Evolutionary conservation across 306 rosid species (phyloP).

Genomic region (Clitoria ternatea): DNA sequence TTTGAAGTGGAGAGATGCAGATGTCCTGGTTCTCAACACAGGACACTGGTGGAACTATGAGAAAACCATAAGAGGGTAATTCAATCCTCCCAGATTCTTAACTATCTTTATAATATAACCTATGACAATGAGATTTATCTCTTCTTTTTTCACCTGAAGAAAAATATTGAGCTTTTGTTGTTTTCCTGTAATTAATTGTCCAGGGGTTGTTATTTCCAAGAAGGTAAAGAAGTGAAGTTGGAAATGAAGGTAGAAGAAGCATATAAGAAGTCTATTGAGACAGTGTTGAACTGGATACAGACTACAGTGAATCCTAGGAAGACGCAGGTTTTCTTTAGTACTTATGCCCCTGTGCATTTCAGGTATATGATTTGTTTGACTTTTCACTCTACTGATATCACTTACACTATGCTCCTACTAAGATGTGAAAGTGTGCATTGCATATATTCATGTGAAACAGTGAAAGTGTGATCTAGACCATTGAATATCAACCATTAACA

Average conservation of each 20-base stretch:
- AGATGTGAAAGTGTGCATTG: neutral
- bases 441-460: no score
- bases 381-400: neutral
- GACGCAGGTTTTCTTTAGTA: constrained; percentile 77
- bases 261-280: constrained; percentile 52
- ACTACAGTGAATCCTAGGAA: constrained; percentile 44
- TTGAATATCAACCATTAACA: no score
- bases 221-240: constrained; percentile 53
- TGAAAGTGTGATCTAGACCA: no score
- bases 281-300: constrained; percentile 63
- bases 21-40: constrained; percentile 69
- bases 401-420: neutral
- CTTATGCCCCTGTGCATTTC: constrained; percentile 89
- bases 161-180: neutral
- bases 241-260: constrained; percentile 77
- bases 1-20: constrained; percentile 69
- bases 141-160: neutral
- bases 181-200: no score
- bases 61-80: constrained; percentile 81
- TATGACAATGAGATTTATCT: neutral
- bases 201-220: constrained; percentile 93
- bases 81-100: neutral
- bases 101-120: neutral
- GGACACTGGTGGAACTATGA: constrained; percentile 95
- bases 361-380: constrained; percentile 42